Percentiles rank a stretch among this genome's conserved stretches.
phyloP scores from a whole-genome alignment of 805 yeast species.

The Peterozyma xylosa region DNA sequence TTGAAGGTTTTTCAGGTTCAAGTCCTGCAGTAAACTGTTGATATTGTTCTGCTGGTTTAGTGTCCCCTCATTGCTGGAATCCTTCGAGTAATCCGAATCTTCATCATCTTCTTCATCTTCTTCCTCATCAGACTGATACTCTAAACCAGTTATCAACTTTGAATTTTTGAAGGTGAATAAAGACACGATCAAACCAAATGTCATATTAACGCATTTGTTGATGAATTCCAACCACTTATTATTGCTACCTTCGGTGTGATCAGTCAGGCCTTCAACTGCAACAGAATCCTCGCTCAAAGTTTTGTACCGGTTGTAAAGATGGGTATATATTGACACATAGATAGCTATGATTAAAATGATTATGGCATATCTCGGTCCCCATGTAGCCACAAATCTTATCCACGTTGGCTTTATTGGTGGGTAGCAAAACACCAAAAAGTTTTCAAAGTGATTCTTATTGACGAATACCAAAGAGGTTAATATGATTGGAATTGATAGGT shows the following conservation, averaged over 20 bases:
- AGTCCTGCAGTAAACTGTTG: constrained; percentile 13
- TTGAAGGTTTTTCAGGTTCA: constrained; percentile 53
- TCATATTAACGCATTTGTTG: constrained; percentile 17
- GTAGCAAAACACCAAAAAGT: constrained; percentile 70
- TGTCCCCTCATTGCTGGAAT: constrained; percentile 12
- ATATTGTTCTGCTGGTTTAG: constrained; percentile 9
- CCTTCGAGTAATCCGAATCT: constrained; percentile 16
- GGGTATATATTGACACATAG: constrained; percentile 64
- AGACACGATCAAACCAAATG: constrained; percentile 18
- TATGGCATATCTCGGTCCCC: constrained; percentile 73
- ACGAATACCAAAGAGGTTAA: constrained; percentile 74
- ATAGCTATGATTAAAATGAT: constrained; percentile 53
- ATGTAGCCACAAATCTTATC: constrained; percentile 64
- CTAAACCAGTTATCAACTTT: too few relatives aligned
- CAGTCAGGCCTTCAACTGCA: constrained; percentile 9
- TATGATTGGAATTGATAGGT: constrained; percentile 53
- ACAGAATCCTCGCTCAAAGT: constrained; percentile 32
- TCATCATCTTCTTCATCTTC: constrained; percentile 16
- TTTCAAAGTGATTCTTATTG: constrained; percentile 41
- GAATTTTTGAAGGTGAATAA: too few relatives aligned
- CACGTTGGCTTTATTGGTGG: constrained; percentile 65
- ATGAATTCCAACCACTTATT: constrained; percentile 10
- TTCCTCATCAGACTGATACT: constrained; percentile 6
- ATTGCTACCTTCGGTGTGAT: constrained; percentile 10
- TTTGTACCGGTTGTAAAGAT: constrained; percentile 56